Conservation (phyloP, 2,329 filamentous ascomycete genomes). For the Ascosphaera apis region DNA sequence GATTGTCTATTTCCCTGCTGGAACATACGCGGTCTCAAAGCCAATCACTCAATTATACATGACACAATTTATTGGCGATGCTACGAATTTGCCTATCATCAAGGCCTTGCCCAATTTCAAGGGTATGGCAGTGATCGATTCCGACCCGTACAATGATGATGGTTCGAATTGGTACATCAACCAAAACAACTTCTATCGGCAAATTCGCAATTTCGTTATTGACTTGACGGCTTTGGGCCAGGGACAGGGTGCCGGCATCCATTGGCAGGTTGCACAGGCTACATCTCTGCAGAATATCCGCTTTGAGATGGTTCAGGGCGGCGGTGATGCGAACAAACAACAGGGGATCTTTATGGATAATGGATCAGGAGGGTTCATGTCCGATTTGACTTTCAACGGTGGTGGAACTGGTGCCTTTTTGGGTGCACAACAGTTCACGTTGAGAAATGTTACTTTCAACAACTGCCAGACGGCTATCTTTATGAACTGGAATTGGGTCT, state of each 20-base stretch:
- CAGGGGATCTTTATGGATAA: constrained; percentile 70
- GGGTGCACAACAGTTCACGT: constrained; percentile 73
- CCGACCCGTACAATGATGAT: constrained; percentile 53
- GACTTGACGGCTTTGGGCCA: constrained; percentile 41
- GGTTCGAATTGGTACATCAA: constrained; percentile 59
- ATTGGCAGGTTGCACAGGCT: constrained; percentile 72
- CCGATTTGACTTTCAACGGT: constrained; percentile 62
- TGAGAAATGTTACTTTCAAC: constrained; percentile 62
- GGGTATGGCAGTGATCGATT: constrained; percentile 75
- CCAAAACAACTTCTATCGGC: constrained; percentile 64
- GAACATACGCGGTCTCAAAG: constrained; percentile 59
- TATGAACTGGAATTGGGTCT: constrained; percentile 86
- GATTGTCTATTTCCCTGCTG: constrained; percentile 75
- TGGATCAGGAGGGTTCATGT: constrained; percentile 64
- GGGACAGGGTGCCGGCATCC: constrained; percentile 43
- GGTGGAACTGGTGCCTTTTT: constrained; percentile 57
- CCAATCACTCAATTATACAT: constrained; percentile 74
- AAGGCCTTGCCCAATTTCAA: constrained; percentile 49
- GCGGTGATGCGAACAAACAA: constrained; percentile 40
- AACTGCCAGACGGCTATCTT: constrained; percentile 61
- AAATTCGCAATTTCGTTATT: constrained; percentile 61
- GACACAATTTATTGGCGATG: constrained; percentile 77
- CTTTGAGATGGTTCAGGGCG: constrained; percentile 53
- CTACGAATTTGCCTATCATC: constrained; percentile 45
- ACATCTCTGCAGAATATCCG: constrained; percentile 60